Evolutionary conservation across 2,329 filamentous ascomycete species (phyloP), one percentile per base, ranked within the genome.

Genomic region (Colletotrichum sp.): DNA sequence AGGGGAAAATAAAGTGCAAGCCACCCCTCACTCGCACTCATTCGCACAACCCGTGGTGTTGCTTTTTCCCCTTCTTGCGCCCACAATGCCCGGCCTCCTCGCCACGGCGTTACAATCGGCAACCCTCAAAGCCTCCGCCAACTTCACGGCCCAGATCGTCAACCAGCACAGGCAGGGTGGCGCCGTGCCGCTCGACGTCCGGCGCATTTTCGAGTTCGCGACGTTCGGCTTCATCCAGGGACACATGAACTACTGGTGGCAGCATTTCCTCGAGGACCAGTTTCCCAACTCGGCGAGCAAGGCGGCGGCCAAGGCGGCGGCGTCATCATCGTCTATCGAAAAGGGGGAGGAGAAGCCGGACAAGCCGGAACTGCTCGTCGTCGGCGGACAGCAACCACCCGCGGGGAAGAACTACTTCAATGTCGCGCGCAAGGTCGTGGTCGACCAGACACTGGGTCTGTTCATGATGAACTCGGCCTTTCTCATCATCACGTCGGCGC

Each of bases 371-470:
- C 56, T 58, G n/a, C 61, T 62, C n/a, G 77, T 83, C 2, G 34
- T 32, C 34, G 61, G 32, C 12, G 32, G 18, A 10, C 32, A 28
- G 58, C 28, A 22, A n/a, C 18, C 7, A 22, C 39, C 70, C n/a
- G 56, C 32, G 2, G 16, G 56, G 18, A 75, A 74, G 25, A 84
- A 79, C 70, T 85, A 82, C 80, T 79, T 79, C 65, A 85, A 85
- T 66, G 79, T 84, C 66, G 61, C 82, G 18, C 79, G 80, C 28
- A 85, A 85, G 78, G 70, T 84, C 62, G 55, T 85, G n/a, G 79
- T 84, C 28, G 83, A 85, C 71, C 83, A 85, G 75, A 85, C 83
- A 48, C 66, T 85, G 55, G 83, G 83, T 25, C 78, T 85, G 3
- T 78, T 79, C 74, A 82, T 84, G 77, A 83, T 82, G 78, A 82